phyloP scores from a whole-genome alignment of 2,329 filamentous ascomycete species.

The Aureobasidium mangrovei region DNA sequence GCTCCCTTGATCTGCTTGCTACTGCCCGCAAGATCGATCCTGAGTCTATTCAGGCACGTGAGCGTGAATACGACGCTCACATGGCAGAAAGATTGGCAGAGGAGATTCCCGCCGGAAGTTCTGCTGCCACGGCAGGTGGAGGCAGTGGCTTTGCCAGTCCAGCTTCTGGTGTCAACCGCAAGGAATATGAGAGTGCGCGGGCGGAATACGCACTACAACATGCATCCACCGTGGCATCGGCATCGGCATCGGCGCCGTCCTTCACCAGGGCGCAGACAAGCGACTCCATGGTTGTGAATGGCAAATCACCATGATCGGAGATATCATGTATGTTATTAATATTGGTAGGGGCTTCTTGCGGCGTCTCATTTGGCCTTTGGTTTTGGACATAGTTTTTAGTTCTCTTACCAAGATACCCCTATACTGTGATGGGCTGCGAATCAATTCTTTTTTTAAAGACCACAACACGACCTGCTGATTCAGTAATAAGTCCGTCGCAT shows the following conservation, averaged over 20 bases:
- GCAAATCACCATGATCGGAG: slow-evolving; percentile 6
- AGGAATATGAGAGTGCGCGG: slow-evolving; percentile 3
- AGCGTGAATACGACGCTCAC: slow-evolving; percentile 40
- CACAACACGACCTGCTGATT: no score
- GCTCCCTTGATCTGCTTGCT: slow-evolving; percentile 38
- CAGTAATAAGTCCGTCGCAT: no score
- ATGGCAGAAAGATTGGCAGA: slow-evolving; percentile 40
- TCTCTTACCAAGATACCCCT: neutral
- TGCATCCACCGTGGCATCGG: neutral
- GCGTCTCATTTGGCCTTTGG: neutral
- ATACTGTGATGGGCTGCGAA: no score
- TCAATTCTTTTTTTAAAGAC: no score
- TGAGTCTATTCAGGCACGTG: slow-evolving; percentile 30
- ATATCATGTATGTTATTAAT: neutral
- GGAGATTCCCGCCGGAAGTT: slow-evolving; percentile 41
- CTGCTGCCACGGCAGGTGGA: slow-evolving; percentile 40
- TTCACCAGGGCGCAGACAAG: slow-evolving; percentile 10
- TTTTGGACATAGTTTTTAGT: neutral
- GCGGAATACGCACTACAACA: neutral
- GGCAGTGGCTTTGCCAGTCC: slow-evolving; percentile 41
- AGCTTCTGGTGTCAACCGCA: slow-evolving; percentile 9
- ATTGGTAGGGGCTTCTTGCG: neutral
- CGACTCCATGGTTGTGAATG: slow-evolving; percentile 14
- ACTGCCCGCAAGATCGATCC: slow-evolving; percentile 37
- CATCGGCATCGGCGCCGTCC: neutral